These are phyloP conservation scores for Colletotrichum echinochloae DNA, from an alignment of 2,329 filamentous ascomycete species.

Conservation along the genomic window DNA sequence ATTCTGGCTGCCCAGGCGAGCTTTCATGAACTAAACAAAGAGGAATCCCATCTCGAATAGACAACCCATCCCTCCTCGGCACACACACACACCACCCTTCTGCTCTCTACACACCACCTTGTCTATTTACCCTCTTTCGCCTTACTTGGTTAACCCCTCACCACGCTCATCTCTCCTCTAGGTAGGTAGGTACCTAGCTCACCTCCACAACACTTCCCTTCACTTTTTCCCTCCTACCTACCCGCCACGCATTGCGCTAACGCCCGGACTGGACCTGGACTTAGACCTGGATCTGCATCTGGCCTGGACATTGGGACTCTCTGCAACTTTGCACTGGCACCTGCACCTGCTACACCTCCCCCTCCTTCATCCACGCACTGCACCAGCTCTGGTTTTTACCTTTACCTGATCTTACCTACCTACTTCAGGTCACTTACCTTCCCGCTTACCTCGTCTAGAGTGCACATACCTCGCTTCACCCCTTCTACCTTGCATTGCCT, in stretches of 20 bases:
- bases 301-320: slow-evolving; percentile 14
- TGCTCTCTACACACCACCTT: slow-evolving; percentile 3
- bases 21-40: slow-evolving; percentile 1
- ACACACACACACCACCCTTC: neutral
- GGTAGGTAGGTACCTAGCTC: neutral
- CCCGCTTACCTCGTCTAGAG: slow-evolving; percentile 24
- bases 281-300: slow-evolving; percentile 21
- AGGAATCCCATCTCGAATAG: slow-evolving; percentile 19
- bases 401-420: slow-evolving; percentile 1
- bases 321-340: slow-evolving; percentile 20
- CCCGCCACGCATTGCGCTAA: slow-evolving; percentile 23
- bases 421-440: slow-evolving; percentile 18
- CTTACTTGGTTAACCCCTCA: slow-evolving; percentile 1
- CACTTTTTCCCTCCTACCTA: neutral
- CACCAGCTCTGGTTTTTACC: slow-evolving; percentile 27
- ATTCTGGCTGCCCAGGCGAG: neutral
- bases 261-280: slow-evolving; percentile 34
- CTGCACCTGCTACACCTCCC: slow-evolving; percentile 18
- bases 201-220: slow-evolving; percentile 8
- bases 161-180: neutral
- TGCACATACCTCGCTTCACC: slow-evolving; percentile 19
- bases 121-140: neutral
- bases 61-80: slow-evolving; percentile 7
- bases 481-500: slow-evolving; percentile 5
- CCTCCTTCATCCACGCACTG: slow-evolving; percentile 14